A percentile compares a stretch with the other conserved stretches of the same genome.
Conservation (phyloP, 2,329 filamentous ascomycete species). For the Monosporascus sp. region DNA sequence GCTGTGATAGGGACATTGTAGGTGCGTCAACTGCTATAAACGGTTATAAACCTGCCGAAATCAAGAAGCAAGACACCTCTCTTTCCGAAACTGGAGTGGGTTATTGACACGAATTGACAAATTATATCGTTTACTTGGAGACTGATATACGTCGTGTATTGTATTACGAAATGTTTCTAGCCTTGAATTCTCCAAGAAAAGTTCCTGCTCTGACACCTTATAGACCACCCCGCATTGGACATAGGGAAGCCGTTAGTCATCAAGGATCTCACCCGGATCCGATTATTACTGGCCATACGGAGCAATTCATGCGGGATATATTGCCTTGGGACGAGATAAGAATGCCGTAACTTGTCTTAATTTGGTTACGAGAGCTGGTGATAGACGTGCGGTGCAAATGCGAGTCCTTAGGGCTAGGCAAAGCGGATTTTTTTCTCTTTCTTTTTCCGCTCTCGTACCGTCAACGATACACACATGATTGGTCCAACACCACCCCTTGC, state of each 20-base stretch:
- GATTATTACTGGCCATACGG: not conserved
- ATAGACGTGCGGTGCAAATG: not conserved
- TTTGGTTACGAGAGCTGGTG: not conserved
- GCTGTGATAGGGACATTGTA: not conserved
- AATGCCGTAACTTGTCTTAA: not conserved
- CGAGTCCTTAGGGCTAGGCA: not conserved
- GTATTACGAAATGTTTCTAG: not conserved
- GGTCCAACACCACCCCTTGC: too few relatives aligned
- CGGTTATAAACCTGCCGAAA: not conserved
- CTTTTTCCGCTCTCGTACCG: not conserved
- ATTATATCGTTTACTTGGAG: not conserved
- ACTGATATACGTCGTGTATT: too few relatives aligned
- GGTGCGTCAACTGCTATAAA: not conserved
- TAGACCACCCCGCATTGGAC: not conserved
- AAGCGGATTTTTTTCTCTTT: not conserved
- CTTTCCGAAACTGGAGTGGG: not conserved
- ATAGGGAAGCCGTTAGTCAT: not conserved
- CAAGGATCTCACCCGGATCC: not conserved
- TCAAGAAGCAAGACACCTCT: not conserved
- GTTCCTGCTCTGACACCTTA: not conserved
- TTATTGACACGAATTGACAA: not conserved
- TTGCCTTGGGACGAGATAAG: not conserved
- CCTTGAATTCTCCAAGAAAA: not conserved
- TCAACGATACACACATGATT: too few relatives aligned
- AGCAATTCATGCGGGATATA: not conserved